Evolutionary conservation across 371 early-diverging fungal species (phyloP).

Genomic region (Parasitella parasitica): DNA sequence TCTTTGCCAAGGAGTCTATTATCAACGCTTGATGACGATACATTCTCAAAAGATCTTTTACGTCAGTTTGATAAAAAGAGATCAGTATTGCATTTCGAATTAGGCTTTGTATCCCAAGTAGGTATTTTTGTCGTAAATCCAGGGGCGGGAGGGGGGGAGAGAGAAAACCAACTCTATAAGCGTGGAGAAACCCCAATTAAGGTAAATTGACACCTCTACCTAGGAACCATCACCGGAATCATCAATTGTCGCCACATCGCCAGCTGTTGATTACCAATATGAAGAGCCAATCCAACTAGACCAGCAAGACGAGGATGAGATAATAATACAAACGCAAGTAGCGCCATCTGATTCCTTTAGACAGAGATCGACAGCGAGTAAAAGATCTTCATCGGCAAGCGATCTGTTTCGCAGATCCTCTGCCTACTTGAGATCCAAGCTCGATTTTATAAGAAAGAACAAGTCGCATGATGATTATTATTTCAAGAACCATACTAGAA

Average conservation of each 20-base stretch:
- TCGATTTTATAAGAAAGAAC: slow-evolving; percentile 29
- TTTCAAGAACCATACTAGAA: not conserved
- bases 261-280: not conserved
- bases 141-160: not conserved
- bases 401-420: slow-evolving; percentile 45
- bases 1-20: slow-evolving; percentile 11
- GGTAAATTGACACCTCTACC: slow-evolving; percentile 21
- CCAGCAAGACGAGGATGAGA: not conserved
- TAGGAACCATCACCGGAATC: slow-evolving; percentile 26
- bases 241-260: slow-evolving; percentile 2
- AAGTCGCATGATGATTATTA: slow-evolving; percentile 15
- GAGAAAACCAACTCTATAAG: not conserved
- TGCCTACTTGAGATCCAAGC: slow-evolving; percentile 43
- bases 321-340: not conserved
- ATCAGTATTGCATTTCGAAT: slow-evolving; percentile 34
- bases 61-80: slow-evolving; percentile 40
- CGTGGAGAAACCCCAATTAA: slow-evolving; percentile 20
- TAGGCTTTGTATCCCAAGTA: slow-evolving; percentile 33
- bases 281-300: slow-evolving; percentile 14
- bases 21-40: slow-evolving; percentile 18
- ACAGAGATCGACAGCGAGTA: not conserved
- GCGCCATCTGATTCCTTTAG: not conserved
- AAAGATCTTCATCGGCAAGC: slow-evolving; percentile 29
- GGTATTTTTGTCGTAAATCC: not conserved
- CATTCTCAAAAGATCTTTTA: slow-evolving; percentile 40